Percentiles rank a stretch among this genome's conserved stretches.
phyloP scores from a whole-genome alignment of 2,329 filamentous ascomycete species.

The Paracoccidioides brasiliensis region DNA sequence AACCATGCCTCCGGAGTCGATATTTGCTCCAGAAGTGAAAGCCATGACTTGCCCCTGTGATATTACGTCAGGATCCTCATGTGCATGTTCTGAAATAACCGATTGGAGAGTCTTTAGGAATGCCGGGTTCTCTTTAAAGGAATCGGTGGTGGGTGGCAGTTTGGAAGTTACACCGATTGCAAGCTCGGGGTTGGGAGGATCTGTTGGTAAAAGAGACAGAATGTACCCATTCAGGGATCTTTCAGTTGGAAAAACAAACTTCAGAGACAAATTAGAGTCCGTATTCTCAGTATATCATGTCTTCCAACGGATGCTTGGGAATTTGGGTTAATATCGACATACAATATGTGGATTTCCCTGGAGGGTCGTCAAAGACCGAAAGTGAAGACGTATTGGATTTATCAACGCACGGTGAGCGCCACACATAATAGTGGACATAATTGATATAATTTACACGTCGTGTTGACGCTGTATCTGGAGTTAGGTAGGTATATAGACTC shows the following conservation, averaged over 20 bases:
- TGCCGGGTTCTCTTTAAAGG: conserved; percentile 42
- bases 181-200: conserved; percentile 40
- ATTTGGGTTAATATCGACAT: conserved; percentile 9
- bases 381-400: conserved; percentile 14
- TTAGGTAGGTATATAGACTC: too few relatives aligned
- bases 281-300: not conserved
- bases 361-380: conserved; percentile 25
- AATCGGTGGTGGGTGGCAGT: conserved; percentile 44
- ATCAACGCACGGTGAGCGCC: conserved; percentile 13
- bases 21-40: conserved; percentile 43
- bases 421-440: conserved; percentile 17
- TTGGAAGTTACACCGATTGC: conserved; percentile 42
- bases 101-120: conserved; percentile 46
- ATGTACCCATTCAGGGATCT: conserved; percentile 29
- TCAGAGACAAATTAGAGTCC: not conserved
- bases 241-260: conserved; percentile 26
- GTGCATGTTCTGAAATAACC: conserved; percentile 41
- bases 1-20: conserved; percentile 39
- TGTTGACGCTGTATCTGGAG: not conserved
- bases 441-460: too few relatives aligned
- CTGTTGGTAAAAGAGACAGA: conserved; percentile 44
- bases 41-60: conserved; percentile 48
- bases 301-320: not conserved
- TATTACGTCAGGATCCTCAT: conserved; percentile 42
- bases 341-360: conserved; percentile 29